A percentile compares a stretch with the other conserved stretches of the same genome.
phyloP scores from a whole-genome alignment of 176 grass and related monocot genomes.

The Otatea glauca region DNA sequence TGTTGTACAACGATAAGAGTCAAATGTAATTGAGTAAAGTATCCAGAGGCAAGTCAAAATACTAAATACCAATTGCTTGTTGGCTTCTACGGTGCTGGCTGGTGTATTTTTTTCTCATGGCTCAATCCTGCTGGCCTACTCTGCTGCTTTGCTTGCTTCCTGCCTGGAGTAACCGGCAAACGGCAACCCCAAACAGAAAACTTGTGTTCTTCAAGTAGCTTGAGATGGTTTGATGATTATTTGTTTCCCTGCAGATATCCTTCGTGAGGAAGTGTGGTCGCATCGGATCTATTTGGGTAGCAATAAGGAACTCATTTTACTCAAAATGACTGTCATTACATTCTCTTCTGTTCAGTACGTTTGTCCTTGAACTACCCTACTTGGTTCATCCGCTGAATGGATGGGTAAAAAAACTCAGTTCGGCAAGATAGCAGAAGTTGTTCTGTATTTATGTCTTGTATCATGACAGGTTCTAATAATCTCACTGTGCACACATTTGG shows the following conservation, averaged over 20 bases:
- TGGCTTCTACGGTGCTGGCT: no score
- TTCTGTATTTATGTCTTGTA: conserved; percentile 23
- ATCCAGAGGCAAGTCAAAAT: no score
- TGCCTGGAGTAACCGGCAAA: no score
- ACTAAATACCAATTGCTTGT: no score
- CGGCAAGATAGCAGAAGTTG: not conserved
- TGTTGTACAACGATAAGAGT: no score
- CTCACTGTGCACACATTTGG: not conserved
- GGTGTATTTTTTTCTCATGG: no score
- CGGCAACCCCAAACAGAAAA: no score
- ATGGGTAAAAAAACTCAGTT: not conserved
- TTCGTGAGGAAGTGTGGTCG: not conserved
- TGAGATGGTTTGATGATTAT: conserved; percentile 30
- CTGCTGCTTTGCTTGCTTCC: no score
- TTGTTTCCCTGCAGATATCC: conserved; percentile 25
- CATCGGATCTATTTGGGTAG: not conserved
- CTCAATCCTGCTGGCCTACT: no score
- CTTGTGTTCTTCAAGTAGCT: not conserved
- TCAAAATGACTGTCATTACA: conserved; percentile 13
- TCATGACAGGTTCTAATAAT: conserved; percentile 41
- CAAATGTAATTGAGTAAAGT: no score
- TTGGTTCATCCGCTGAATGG: conserved; percentile 4
- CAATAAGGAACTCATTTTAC: conserved; percentile 38
- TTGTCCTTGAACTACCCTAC: not conserved
- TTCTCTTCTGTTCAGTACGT: not conserved